phyloP scores from a whole-genome alignment of 305 asterid genomes.

The Fraxinus sp. region DNA sequence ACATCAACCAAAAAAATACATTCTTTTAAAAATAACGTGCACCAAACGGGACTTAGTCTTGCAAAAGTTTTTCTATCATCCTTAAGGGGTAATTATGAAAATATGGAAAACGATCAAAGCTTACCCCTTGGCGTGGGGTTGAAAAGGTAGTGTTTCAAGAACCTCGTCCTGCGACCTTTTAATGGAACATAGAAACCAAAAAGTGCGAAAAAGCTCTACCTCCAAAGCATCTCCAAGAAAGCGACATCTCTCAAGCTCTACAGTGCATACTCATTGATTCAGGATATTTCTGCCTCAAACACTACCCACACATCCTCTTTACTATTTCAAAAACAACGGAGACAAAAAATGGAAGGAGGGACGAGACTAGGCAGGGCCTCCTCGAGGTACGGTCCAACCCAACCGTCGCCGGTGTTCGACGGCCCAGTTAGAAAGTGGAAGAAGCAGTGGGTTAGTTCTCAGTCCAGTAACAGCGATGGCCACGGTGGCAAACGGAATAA shows the following conservation, averaged over 20 bases:
- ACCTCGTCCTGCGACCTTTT: background rate
- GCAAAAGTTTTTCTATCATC: background rate
- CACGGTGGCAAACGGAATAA: constrained; percentile 23
- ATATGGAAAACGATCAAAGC: no score
- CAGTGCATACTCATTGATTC: background rate
- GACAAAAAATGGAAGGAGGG: constrained; percentile 57
- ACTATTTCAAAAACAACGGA: background rate
- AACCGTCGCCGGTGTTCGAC: constrained; percentile 50
- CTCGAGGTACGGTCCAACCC: constrained; percentile 59
- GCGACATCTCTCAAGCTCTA: constrained; percentile 17
- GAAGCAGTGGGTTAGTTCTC: constrained; percentile 73
- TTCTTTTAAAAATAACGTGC: no score
- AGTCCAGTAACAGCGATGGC: constrained; percentile 23
- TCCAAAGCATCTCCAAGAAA: constrained; percentile 35
- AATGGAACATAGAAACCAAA: background rate
- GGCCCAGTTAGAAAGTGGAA: constrained; percentile 85
- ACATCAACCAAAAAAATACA: no score
- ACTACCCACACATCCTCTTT: constrained; percentile 10
- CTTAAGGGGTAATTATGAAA: no score
- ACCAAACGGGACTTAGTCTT: no score
- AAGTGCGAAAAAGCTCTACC: constrained; percentile 20
- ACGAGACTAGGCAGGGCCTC: constrained; percentile 60
- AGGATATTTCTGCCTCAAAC: constrained; percentile 17
- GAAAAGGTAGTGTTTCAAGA: background rate
- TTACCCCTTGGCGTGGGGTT: no score